Conservation (phyloP, 345 rosid species). For the Jatropha curcas region DNA sequence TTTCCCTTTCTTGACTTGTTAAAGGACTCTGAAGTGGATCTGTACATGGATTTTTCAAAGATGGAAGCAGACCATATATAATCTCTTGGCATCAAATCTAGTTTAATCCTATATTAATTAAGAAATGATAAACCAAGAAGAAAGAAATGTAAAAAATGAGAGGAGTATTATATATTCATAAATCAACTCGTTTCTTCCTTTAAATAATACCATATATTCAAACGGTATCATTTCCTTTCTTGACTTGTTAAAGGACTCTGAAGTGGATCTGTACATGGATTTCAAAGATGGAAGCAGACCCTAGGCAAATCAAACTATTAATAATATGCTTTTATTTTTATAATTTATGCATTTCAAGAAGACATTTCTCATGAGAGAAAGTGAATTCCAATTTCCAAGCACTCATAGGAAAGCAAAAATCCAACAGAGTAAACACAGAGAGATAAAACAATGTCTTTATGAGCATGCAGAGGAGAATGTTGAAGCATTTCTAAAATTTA, state of each 20-base stretch:
- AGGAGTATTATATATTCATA: no score
- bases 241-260: constrained; percentile 17
- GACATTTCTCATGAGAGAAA: constrained; percentile 39
- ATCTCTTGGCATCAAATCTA: no score
- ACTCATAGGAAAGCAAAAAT: constrained; percentile 16
- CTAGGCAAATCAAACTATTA: constrained; percentile 22
- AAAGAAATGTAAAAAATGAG: no score
- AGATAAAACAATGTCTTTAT: constrained; percentile 18
- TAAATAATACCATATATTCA: not conserved
- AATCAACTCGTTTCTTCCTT: not conserved
- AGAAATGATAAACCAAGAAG: no score
- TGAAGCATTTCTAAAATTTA: constrained; percentile 27
- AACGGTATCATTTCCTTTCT: constrained; percentile 6
- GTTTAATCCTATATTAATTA: no score
- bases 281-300: constrained; percentile 50
- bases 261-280: constrained; percentile 33
- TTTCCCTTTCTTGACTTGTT: constrained; percentile 11
- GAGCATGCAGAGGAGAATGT: constrained; percentile 54
- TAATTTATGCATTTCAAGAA: constrained; percentile 42
- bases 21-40: constrained; percentile 16
- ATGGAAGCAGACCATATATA: constrained; percentile 40
- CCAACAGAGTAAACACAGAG: constrained; percentile 54
- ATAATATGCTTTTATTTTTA: not conserved
- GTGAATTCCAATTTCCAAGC: constrained; percentile 40
- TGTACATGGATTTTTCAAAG: constrained; percentile 52